phyloP scores from a whole-genome alignment of 1,284 basidiomycete species.

The Ganoderma meredithae region DNA sequence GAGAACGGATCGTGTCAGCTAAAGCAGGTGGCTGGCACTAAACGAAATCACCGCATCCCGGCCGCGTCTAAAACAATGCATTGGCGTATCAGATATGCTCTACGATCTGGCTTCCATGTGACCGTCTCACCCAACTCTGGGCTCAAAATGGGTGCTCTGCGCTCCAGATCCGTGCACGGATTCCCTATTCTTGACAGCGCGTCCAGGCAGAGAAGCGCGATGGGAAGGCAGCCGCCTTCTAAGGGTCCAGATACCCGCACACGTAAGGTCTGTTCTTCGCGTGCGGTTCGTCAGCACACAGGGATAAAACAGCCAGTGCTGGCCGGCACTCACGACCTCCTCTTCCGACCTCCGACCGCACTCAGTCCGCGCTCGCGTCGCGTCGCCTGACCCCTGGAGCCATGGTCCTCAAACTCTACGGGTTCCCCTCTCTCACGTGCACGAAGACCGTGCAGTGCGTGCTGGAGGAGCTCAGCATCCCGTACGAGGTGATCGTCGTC shows the following conservation, averaged over 20 bases:
- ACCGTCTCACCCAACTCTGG: background rate
- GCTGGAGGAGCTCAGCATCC: slow-evolving; percentile 58
- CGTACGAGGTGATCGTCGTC: slow-evolving; percentile 54
- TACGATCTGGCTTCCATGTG: background rate
- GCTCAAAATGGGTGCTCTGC: background rate
- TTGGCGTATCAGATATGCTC: background rate
- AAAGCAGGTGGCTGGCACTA: background rate
- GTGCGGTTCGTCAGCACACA: background rate
- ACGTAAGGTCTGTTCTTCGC: background rate
- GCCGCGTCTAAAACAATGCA: background rate
- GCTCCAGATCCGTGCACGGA: background rate
- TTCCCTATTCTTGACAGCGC: background rate
- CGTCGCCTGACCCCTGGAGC: slow-evolving; percentile 16
- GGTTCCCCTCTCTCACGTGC: slow-evolving; percentile 50
- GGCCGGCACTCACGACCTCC: background rate
- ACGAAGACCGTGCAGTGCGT: slow-evolving; percentile 53
- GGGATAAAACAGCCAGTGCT: background rate
- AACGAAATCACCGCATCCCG: background rate
- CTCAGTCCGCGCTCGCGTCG: background rate
- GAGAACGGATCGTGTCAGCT: background rate
- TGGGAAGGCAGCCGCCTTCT: background rate
- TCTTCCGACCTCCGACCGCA: background rate
- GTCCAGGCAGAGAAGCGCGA: background rate
- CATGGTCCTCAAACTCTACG: slow-evolving; percentile 63
- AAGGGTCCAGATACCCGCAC: background rate